phyloP scores from a whole-genome alignment of 129 eudicot species.

The Erigeron canadensis region DNA sequence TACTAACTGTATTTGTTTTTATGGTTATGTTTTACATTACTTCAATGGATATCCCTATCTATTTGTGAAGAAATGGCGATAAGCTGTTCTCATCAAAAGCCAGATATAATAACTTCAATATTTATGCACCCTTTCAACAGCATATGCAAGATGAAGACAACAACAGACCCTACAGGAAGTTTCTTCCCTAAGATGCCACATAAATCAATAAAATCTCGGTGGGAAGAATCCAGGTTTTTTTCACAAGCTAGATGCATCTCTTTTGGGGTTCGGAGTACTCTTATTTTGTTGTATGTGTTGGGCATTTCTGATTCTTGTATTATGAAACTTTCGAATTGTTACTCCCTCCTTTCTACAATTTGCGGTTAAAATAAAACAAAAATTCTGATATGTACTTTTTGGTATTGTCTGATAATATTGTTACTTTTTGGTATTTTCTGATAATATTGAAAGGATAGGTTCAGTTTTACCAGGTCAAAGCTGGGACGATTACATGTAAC shows the following conservation, averaged over 20 bases:
- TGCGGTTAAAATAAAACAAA: constrained; percentile 6
- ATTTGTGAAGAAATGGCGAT: not conserved
- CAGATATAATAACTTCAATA: constrained; percentile 21
- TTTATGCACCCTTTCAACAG: constrained; percentile 46
- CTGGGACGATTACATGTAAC: not conserved
- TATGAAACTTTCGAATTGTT: constrained; percentile 15
- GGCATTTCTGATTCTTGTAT: constrained; percentile 6
- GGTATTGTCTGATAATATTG: not conserved
- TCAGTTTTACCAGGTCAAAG: not conserved
- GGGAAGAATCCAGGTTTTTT: constrained; percentile 31
- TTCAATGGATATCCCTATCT: not conserved
- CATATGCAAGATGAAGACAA: constrained; percentile 99
- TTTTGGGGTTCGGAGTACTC: not conserved
- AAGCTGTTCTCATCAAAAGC: not conserved
- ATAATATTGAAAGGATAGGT: not conserved
- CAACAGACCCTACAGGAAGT: constrained; percentile 91
- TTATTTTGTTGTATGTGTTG: constrained; percentile 20
- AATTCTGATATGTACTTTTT: not conserved
- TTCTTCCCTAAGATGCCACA: constrained; percentile 29
- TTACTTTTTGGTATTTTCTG: not conserved
- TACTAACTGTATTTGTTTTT: not conserved
- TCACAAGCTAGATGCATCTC: not conserved
- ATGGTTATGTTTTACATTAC: constrained; percentile 7
- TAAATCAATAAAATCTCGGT: constrained; percentile 34
- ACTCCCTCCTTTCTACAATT: not conserved